Evolutionary conservation across 345 rosid species (phyloP), one percentile per base, ranked within the genome.

Genomic region (Pistacia vera): DNA sequence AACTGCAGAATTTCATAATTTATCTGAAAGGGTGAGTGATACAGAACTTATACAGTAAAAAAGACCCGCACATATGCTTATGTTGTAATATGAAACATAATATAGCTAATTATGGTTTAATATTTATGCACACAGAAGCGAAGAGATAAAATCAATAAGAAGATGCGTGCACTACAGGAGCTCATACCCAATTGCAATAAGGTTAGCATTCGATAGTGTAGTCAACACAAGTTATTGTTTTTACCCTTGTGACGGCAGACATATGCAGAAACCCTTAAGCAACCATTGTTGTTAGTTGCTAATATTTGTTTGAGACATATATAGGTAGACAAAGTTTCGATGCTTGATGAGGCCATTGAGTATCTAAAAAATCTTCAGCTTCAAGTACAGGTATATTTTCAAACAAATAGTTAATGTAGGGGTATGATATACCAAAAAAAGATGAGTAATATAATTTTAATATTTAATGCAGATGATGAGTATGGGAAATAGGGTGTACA

Each of bases 111-210:
- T 66, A 22, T 22, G 55, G 41, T 16, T 70, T 22, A 28, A 16
- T 12, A 54, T 56, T 13, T 63, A 54, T 65, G 55, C 65, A 65
- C 46, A 62, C 88, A 93, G 97, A 84, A 63, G 67, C 78, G 92
- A 81, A 84, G 97, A 82, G 82, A 80, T 55, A 79, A 88, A 61
- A 86, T 95, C 85, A 86, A 88, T 81, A 77, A 85, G 75, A 95
- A 86, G 86, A 85, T 95, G 88, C 88, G 88, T 7, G 80, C 80
- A 65, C 74, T 95, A 73, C 90, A 87, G 44, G 81, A 86, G 60
- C 92, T 95, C 28, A 64, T 95, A 59, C 98, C 98, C 35, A 89
- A 91, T 57, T 88, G 92, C 76, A 74, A 82, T 77, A 86, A 91
- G 96, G 97, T 91, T 22, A 49, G 28, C 28, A 25, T 66, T 22